Evolutionary conservation across 805 yeast genomes (phyloP), one percentile per base, ranked within the genome.

Genomic region (Ogataea nitratoaversa): DNA sequence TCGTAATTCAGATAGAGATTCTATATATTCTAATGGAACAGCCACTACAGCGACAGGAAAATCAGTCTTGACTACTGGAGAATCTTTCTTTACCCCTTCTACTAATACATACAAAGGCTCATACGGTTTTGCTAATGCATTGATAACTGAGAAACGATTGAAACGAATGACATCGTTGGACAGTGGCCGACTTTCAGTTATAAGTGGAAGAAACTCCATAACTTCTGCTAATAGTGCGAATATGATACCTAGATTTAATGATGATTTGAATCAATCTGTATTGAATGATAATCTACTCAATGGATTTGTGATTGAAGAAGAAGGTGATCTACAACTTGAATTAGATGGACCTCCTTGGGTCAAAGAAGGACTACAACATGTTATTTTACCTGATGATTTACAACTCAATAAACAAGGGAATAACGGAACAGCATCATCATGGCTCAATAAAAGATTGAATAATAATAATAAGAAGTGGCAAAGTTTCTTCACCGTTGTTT

Each of bases 311-410:
- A 43, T 54, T 12, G 69, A 65, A 48, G 72, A 72, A 47, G 71
- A 71, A 24, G 72, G 70, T 42, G 88, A 82, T 57, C 68, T 75
- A 47, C 75, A 74, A 29, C 65, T 82, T 42, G 89, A 81, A 52
- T 65, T 78, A 34, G 71, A 72, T 38, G 91, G 91, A 1, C 79
- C 90, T 1, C 91, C 93, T 1, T 84, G 86, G 78, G 70, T 80
- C 41, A 81, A 84, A 54, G 91, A 84, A 61, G 91, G 93, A 1
- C 53, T 84, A 28, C 65, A 80, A 48, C 68, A 73, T 20, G 55
- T 51, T 5, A 25, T 55, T 4, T 29, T 56, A 7, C 48, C 55
- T 16, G 44, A 49, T 8, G 46, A 48, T 66, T 20, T 47, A 7
- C 35, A 35, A 31, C 13, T 25, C 7, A 13, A 9, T 9, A 30